Conservation (phyloP, 768 basidiomycete genomes). For the Boletus rex-veris region DNA sequence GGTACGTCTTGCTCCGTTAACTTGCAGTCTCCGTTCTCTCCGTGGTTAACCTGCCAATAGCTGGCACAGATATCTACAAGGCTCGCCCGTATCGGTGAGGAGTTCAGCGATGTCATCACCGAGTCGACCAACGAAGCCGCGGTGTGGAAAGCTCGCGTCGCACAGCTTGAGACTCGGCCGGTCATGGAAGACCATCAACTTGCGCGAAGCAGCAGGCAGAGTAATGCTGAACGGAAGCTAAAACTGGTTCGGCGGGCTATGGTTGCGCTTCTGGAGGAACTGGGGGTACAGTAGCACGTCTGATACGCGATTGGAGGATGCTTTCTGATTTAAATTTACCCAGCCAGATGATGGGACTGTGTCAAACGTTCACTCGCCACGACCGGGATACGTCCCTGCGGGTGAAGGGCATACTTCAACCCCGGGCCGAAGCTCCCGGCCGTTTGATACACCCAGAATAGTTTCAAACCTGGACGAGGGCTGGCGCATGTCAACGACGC, state of each 20-base stretch:
- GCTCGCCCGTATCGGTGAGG: conserved; percentile 30
- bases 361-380: conserved; percentile 13
- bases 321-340: conserved; percentile 2
- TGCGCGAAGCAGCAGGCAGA: conserved; percentile 33
- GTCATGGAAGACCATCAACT: conserved; percentile 25
- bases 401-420: background rate
- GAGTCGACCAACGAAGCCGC: conserved; percentile 23
- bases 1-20: conserved; percentile 9
- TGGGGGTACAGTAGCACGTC: conserved; percentile 30
- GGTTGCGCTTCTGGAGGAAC: conserved; percentile 40
- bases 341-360: conserved; percentile 21
- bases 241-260: conserved; percentile 39
- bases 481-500: conserved; percentile 43
- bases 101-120: conserved; percentile 24
- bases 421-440: conserved; percentile 6
- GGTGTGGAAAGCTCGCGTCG: conserved; percentile 25
- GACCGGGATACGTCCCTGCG: background rate
- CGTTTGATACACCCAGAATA: conserved; percentile 2
- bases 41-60: conserved; percentile 4
- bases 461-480: conserved; percentile 16
- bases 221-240: conserved; percentile 30
- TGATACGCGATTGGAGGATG: background rate
- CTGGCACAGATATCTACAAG: conserved; percentile 27
- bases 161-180: conserved; percentile 36
- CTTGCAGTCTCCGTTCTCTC: background rate